phyloP scores from a whole-genome alignment of 2,329 filamentous ascomycete genomes.

The Cercospora janseana region DNA sequence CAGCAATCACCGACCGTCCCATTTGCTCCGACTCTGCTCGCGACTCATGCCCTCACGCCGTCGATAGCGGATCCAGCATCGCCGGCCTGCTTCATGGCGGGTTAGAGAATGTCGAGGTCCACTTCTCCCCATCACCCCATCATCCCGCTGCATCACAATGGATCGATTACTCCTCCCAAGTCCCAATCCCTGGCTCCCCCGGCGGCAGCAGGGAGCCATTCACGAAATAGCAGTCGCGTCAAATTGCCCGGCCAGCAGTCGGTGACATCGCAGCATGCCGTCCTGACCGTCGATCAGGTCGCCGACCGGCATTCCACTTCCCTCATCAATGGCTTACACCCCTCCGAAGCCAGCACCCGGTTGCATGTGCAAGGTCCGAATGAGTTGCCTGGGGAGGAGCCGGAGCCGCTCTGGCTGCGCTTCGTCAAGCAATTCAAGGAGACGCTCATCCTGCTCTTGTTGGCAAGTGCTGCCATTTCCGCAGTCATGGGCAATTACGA shows the following conservation, averaged over 20 bases:
- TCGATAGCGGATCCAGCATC: conserved; percentile 9
- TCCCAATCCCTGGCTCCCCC: conserved; percentile 11
- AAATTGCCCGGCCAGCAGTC: conserved; percentile 40
- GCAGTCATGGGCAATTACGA: conserved; percentile 90
- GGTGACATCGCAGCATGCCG: conserved; percentile 55
- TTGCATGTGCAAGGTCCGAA: conserved; percentile 82
- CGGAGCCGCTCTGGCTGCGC: conserved; percentile 90
- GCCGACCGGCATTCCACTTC: conserved; percentile 78
- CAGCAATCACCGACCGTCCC: background rate
- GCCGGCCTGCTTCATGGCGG: conserved; percentile 40
- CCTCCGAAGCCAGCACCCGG: conserved; percentile 75
- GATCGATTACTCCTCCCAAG: conserved; percentile 21
- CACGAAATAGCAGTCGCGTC: conserved; percentile 34
- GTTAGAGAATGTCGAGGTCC: conserved; percentile 59
- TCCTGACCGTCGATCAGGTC: conserved; percentile 74
- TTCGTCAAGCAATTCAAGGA: conserved; percentile 98
- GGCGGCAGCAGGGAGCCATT: conserved; percentile 17
- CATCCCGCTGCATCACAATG: conserved; percentile 56
- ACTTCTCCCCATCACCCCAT: conserved; percentile 51
- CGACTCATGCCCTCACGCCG: too few species aligned
- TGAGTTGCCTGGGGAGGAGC: conserved; percentile 89
- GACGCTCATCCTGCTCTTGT: conserved; percentile 85
- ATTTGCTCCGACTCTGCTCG: conserved; percentile 11
- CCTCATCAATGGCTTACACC: conserved; percentile 75
- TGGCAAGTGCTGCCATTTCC: conserved; percentile 83